Evolutionary conservation across 2,329 filamentous ascomycete species (phyloP).

Genomic region (Davidsoniella eucalypti): DNA sequence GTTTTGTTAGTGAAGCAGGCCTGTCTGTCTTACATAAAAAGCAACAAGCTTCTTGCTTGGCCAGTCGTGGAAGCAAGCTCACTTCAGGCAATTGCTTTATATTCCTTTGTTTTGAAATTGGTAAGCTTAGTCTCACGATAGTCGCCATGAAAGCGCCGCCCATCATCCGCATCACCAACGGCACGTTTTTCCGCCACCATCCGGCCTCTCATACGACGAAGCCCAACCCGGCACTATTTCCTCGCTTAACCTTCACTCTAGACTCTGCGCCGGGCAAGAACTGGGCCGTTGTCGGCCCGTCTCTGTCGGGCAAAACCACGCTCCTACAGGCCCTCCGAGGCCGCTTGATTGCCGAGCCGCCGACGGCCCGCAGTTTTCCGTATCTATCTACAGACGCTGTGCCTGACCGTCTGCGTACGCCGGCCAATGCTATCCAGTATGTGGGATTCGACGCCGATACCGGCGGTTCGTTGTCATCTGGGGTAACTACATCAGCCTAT

Average conservation of each 20-base stretch:
- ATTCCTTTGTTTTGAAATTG: too few relatives aligned
- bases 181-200: constrained; percentile 68
- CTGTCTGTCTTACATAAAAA: too few relatives aligned
- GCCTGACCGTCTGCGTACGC: constrained; percentile 36
- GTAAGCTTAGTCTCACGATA: too few relatives aligned
- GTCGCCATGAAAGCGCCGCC: constrained; percentile 25
- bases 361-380: constrained; percentile 60
- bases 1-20: too few relatives aligned
- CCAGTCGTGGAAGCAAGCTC: too few relatives aligned
- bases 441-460: constrained; percentile 76
- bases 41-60: too few relatives aligned
- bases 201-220: constrained; percentile 35
- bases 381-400: constrained; percentile 52
- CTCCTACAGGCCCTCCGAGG: constrained; percentile 68
- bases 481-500: constrained; percentile 57
- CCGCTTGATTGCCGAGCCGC: constrained; percentile 57
- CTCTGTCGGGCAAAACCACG: constrained; percentile 62
- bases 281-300: constrained; percentile 76
- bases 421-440: constrained; percentile 60
- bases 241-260: constrained; percentile 51
- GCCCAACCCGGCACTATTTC: constrained; percentile 58
- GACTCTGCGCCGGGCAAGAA: constrained; percentile 42
- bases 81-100: too few relatives aligned
- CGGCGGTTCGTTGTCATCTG: constrained; percentile 32
- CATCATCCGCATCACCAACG: constrained; percentile 57